Conservation (phyloP, 768 basidiomycete species). For the Phanerochaete carnosa region DNA sequence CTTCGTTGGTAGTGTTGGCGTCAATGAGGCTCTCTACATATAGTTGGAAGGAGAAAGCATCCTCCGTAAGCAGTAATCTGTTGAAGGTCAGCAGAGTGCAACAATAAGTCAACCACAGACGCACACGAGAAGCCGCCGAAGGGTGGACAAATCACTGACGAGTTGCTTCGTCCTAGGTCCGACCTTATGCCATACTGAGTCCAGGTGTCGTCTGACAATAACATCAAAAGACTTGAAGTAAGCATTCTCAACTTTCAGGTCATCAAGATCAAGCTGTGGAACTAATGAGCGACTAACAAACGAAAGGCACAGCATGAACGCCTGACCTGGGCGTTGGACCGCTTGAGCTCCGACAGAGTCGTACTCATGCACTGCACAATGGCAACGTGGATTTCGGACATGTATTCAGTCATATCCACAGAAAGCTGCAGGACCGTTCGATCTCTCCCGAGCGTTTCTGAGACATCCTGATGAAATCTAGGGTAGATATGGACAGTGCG, state of each 20-base stretch:
- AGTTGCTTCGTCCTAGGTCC: conserved; percentile 90
- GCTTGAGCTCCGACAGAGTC: conserved; percentile 86
- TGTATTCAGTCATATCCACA: conserved; percentile 78
- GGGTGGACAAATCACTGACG: conserved; percentile 80
- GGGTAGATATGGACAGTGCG: conserved; percentile 91
- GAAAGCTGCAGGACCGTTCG: conserved; percentile 89
- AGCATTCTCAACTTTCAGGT: conserved; percentile 87
- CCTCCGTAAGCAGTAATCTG: conserved; percentile 87
- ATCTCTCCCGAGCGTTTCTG: conserved; percentile 75
- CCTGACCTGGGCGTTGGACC: conserved; percentile 71
- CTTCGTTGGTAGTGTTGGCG: conserved; percentile 46
- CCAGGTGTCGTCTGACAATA: conserved; percentile 84
- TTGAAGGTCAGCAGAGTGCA: neutral
- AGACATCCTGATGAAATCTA: conserved; percentile 87
- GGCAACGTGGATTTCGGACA: conserved; percentile 90
- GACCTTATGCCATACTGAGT: conserved; percentile 96
- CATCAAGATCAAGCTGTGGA: conserved; percentile 87
- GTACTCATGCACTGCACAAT: conserved; percentile 93
- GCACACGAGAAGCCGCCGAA: conserved; percentile 83
- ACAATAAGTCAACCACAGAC: neutral
- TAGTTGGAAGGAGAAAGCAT: conserved; percentile 84
- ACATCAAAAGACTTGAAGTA: conserved; percentile 92
- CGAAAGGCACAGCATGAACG: neutral
- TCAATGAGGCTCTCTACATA: conserved; percentile 87
- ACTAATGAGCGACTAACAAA: neutral